phyloP scores from a whole-genome alignment of 495 filamentous ascomycete species.

The Annulohypoxylon nitens region DNA sequence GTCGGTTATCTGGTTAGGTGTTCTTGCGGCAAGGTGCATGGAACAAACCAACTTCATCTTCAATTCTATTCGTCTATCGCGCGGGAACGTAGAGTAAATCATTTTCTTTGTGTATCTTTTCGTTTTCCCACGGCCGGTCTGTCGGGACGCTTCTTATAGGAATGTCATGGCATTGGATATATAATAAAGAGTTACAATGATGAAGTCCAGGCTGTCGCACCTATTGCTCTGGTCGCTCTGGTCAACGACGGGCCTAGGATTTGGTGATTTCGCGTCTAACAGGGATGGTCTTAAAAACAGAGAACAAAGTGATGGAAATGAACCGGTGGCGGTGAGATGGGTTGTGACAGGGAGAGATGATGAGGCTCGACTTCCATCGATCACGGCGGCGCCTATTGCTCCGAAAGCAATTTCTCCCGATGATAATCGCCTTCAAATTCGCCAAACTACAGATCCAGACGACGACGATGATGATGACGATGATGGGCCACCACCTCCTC shows the following conservation, averaged over 20 bases:
- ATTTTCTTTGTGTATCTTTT: slow-evolving; percentile 1
- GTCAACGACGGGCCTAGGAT: slow-evolving; percentile 15
- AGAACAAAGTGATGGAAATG: neutral
- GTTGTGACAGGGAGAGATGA: neutral
- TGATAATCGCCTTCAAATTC: neutral
- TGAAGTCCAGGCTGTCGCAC: slow-evolving; percentile 23
- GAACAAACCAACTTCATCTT: slow-evolving; percentile 3
- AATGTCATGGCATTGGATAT: slow-evolving; percentile 37
- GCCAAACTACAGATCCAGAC: slow-evolving; percentile 13
- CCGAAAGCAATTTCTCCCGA: neutral
- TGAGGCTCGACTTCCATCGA: neutral
- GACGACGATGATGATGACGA: slow-evolving; percentile 13
- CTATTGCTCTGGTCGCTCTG: slow-evolving; percentile 41
- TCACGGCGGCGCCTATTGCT: neutral
- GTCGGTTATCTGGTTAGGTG: neutral
- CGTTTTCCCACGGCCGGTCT: neutral
- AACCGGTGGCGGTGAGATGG: slow-evolving; percentile 7
- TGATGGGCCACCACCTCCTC: neutral
- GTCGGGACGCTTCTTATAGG: slow-evolving; percentile 1
- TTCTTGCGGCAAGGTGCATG: slow-evolving; percentile 7
- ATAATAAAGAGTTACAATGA: slow-evolving; percentile 37
- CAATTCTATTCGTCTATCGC: slow-evolving; percentile 5
- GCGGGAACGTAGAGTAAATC: neutral
- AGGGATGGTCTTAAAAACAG: neutral
- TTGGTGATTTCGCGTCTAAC: neutral